Base-by-base conservation (phyloP, 306 rosid species). In the peach (Prunus persica) region DNA sequence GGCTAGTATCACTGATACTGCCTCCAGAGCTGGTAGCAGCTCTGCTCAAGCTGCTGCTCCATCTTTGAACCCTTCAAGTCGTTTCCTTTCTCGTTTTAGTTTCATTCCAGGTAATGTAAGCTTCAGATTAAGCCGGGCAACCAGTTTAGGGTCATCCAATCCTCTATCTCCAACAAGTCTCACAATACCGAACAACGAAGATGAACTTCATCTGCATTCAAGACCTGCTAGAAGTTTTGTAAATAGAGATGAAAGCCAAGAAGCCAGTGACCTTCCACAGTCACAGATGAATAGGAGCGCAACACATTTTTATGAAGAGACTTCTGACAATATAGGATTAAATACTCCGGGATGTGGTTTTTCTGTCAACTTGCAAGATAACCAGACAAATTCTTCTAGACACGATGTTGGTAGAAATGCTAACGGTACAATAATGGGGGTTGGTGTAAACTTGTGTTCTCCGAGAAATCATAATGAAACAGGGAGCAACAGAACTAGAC, bases 121-220 rank as follows among this genome's bases (percentile, higher is more conserved):
- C 88, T 96, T 91, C 83, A 88, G 98, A 75, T 86, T 96, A 46
- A 93, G 94, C 82, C 88, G 99, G 84, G 90, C 99, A 56, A 82
- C 87, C 66, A 93, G 98, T 78, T 85, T 93, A 81, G 96, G 98
- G 70, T 96, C 98, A 51, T 89, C 97, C 32, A 88, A 78, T 70
- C 93, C 98, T 20, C 76, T 78, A 79, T 85, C 98, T 82, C 80
- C 97, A 3, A 79, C 83, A 57, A 77, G 76, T 84, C 77, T 85
- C 79, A 64, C 93, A 16, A 70, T 87, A 13, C 75, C 88, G 76
- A 88, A 93, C 81, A 76, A 80, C 75, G 97, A 89, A 74, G 93
- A 88, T 25, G 93, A 83, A 52, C 82, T 80, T 76, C 87, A 76
- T 81, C 78, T 85, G 55, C 91, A 76, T 46, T 67, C 79, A 14